A percentile compares a stretch with the other conserved stretches of the same genome.
Evolutionary conservation across 306 rosid species (phyloP).

Genomic region (Prunus salicina): DNA sequence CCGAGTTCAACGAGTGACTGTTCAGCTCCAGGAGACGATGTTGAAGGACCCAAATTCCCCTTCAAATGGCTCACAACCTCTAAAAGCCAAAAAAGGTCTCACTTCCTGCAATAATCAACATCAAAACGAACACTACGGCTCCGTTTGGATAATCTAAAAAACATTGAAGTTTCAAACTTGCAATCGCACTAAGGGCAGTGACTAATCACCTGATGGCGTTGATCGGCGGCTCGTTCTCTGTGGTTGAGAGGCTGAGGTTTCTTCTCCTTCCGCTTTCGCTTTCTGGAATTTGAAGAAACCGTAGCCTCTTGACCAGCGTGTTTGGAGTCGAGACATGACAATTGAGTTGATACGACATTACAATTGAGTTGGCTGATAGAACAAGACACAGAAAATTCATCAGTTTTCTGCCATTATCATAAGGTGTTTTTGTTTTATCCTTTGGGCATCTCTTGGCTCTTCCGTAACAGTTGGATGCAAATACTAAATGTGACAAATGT

Average conservation of each 20-base stretch:
- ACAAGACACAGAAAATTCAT: too few species aligned
- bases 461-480: too few species aligned
- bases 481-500: too few species aligned
- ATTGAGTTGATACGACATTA: too few species aligned
- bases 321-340: neutral
- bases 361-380: too few species aligned
- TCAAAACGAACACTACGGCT: neutral
- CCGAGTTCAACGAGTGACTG: conserved; percentile 57
- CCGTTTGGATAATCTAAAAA: neutral
- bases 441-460: too few species aligned
- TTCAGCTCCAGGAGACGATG: conserved; percentile 17
- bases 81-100: conserved; percentile 59
- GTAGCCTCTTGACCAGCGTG: conserved; percentile 12
- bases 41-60: conserved; percentile 31
- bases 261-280: conserved; percentile 51
- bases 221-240: conserved; percentile 66
- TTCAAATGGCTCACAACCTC: conserved; percentile 44
- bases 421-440: too few species aligned
- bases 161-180: neutral
- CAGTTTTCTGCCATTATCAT: too few species aligned
- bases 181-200: neutral
- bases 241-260: conserved; percentile 51
- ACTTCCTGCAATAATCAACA: conserved; percentile 47
- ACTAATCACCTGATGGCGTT: conserved; percentile 68
- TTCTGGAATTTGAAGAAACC: conserved; percentile 32